phyloP scores from a whole-genome alignment of 345 rosid species.

The Hypericum perforatum region DNA sequence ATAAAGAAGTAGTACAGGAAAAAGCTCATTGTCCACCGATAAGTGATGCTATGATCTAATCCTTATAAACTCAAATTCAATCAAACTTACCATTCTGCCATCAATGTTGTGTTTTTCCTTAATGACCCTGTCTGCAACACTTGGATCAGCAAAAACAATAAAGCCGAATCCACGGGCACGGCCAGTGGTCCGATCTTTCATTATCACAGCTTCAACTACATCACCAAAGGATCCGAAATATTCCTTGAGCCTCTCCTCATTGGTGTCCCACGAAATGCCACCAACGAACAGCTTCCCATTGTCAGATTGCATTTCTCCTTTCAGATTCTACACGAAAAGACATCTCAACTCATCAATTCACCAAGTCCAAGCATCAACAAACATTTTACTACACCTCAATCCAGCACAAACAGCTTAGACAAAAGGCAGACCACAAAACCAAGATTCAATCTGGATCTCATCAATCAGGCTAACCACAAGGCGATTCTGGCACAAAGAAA shows the following conservation, averaged over 20 bases:
- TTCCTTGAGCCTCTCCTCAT: conserved; percentile 88
- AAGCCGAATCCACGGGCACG: conserved; percentile 99
- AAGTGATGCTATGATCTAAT: background rate
- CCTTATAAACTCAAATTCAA: conserved; percentile 7
- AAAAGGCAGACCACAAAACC: too few species aligned
- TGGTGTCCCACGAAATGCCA: conserved; percentile 98
- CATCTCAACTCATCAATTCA: conserved; percentile 11
- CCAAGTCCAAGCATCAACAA: conserved; percentile 5
- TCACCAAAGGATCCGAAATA: conserved; percentile 82
- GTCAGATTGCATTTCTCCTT: conserved; percentile 69
- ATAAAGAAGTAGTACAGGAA: too few species aligned
- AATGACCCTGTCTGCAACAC: conserved; percentile 82
- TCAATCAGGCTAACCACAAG: too few species aligned
- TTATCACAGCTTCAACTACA: conserved; percentile 90
- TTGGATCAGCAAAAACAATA: conserved; percentile 81
- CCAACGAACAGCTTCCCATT: conserved; percentile 91
- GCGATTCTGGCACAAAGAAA: too few species aligned
- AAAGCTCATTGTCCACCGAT: too few species aligned
- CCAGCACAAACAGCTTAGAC: too few species aligned
- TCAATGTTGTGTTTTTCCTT: conserved; percentile 81
- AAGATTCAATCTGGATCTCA: too few species aligned
- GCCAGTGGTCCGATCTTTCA: conserved; percentile 96
- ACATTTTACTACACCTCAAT: background rate
- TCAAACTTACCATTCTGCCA: conserved; percentile 71
- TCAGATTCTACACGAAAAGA: conserved; percentile 21